These are phyloP conservation scores for Brassica hybrid DNA, from an alignment of 441 rosid species.

Conservation along the genomic window DNA sequence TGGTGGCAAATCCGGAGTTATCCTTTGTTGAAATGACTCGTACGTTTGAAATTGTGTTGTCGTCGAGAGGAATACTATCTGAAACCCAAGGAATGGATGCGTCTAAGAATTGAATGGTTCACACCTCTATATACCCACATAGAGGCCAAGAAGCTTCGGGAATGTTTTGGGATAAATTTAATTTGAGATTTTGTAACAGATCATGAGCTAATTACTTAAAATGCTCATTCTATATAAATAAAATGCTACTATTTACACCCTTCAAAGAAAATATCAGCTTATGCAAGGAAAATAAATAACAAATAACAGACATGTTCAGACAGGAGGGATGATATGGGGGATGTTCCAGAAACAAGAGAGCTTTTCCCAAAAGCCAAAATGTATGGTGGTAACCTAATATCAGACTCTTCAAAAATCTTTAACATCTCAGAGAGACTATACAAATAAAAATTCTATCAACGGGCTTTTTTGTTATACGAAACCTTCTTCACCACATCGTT, in stretches of 20 bases:
- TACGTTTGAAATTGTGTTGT: no score
- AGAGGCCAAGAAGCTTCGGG: neutral
- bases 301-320: conserved; percentile 20
- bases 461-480: conserved; percentile 11
- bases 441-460: conserved; percentile 39
- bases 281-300: conserved; percentile 13
- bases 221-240: neutral
- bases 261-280: conserved; percentile 7
- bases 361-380: conserved; percentile 24
- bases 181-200: no score
- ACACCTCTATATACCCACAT: neutral
- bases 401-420: conserved; percentile 34
- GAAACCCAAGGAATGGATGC: neutral
- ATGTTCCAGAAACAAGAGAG: conserved; percentile 29
- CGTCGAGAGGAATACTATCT: no score
- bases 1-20: neutral
- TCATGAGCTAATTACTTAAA: no score
- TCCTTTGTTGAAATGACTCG: no score
- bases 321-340: neutral
- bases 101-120: neutral
- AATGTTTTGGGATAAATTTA: neutral
- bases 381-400: conserved; percentile 36
- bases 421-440: conserved; percentile 38
- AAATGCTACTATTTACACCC: conserved; percentile 36
- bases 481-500: conserved; percentile 37